Percentiles rank a stretch among this genome's conserved stretches.
These are phyloP conservation scores for Auricularia heimuer DNA, from an alignment of 768 basidiomycete species.

Conservation along the genomic window DNA sequence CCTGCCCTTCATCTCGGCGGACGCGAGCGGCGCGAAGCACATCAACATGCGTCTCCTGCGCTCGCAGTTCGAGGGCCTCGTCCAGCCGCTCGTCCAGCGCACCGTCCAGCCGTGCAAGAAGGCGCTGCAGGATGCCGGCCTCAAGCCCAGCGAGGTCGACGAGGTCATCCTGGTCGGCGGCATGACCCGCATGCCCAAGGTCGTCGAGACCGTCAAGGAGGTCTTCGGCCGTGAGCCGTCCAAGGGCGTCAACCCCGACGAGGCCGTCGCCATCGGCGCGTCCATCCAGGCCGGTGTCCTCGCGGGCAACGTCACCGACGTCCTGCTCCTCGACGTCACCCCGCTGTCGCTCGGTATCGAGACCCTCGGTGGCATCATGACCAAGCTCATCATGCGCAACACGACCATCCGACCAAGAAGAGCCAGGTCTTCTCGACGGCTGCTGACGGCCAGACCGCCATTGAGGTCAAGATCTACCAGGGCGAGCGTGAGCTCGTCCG, in stretches of 20 bases:
- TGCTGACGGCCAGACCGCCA: conserved; percentile 97
- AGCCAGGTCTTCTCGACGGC: conserved; percentile 98
- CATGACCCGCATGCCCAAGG: conserved; percentile 97
- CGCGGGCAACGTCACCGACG: conserved; percentile 92
- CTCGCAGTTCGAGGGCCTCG: conserved; percentile 83
- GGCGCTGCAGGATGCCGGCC: conserved; percentile 85
- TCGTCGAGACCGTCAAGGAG: conserved; percentile 84
- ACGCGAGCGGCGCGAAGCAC: conserved; percentile 91
- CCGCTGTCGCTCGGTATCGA: conserved; percentile 92
- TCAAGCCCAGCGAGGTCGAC: conserved; percentile 87
- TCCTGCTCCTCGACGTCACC: conserved; percentile 90
- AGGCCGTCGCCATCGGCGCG: conserved; percentile 97
- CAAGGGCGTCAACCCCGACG: conserved; percentile 99
- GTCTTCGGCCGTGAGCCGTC: conserved; percentile 94
- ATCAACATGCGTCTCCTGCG: conserved; percentile 88
- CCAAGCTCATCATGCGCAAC: conserved; percentile 95
- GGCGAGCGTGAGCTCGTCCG: conserved; percentile 98
- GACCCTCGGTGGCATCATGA: conserved; percentile 99
- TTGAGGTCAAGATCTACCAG: conserved; percentile 99
- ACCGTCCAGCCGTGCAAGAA: conserved; percentile 97
- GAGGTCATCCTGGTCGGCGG: conserved; percentile 98
- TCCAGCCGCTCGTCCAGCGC: conserved; percentile 70
- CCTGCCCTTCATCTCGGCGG: conserved; percentile 95
- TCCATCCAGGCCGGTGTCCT: conserved; percentile 98
- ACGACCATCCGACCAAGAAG: conserved; percentile 99